Conservation (phyloP, 306 rosid genomes). For the Cicer cuneatum region DNA sequence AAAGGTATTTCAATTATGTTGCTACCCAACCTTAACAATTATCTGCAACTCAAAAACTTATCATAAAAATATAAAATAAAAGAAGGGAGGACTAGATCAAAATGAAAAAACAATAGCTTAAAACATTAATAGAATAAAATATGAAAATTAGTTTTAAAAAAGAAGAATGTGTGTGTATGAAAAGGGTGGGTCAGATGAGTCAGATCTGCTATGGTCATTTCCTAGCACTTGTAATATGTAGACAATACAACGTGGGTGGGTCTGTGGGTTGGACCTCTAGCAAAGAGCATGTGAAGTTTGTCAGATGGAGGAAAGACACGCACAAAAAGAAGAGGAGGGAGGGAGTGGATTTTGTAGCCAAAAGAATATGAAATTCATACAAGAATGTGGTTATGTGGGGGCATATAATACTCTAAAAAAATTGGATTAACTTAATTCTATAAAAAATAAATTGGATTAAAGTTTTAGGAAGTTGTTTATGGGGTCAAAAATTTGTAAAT, state of each 20-base stretch:
- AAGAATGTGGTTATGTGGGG: constrained; percentile 2
- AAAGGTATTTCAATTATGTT: too few relatives aligned
- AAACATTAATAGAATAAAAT: not conserved
- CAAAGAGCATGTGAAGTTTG: constrained; percentile 72
- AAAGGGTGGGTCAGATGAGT: constrained; percentile 48
- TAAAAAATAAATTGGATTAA: not conserved
- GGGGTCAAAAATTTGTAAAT: not conserved
- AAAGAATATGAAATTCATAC: constrained; percentile 7
- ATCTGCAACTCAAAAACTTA: too few relatives aligned
- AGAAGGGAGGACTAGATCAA: too few relatives aligned
- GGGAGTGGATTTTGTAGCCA: constrained; percentile 48
- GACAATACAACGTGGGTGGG: constrained; percentile 76
- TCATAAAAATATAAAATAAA: too few relatives aligned
- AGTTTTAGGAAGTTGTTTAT: not conserved
- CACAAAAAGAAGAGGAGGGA: constrained; percentile 22
- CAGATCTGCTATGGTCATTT: constrained; percentile 59
- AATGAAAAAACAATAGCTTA: too few relatives aligned
- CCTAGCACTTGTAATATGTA: constrained; percentile 54
- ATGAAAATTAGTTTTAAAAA: not conserved
- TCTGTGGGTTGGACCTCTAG: constrained; percentile 53
- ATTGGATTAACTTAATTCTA: too few relatives aligned
- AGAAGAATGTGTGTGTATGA: constrained; percentile 40
- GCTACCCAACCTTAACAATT: too few relatives aligned
- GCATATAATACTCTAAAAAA: not conserved
- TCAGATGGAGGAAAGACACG: constrained; percentile 57